Conservation (phyloP, 2,329 filamentous ascomycete species). For the Teratosphaeria pseudoeucalypti region DNA sequence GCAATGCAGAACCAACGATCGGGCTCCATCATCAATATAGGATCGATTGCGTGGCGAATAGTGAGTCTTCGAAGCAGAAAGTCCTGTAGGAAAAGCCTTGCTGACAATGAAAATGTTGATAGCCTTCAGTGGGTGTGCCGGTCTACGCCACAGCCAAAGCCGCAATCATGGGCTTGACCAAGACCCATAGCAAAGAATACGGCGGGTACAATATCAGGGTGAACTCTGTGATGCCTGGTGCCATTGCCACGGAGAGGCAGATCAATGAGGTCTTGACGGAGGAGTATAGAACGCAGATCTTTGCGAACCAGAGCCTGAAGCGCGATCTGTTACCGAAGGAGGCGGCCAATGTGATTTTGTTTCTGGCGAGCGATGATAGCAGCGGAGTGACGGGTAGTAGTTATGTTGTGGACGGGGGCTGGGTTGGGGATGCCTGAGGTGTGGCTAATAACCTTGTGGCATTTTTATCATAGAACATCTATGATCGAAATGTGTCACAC, state of each 20-base stretch:
- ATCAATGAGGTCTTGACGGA: constrained; percentile 22
- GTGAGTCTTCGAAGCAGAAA: neutral
- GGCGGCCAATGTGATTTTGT: constrained; percentile 21
- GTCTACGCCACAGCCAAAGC: constrained; percentile 21
- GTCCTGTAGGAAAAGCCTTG: neutral
- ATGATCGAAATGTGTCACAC: neutral
- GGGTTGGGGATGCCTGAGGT: constrained; percentile 13
- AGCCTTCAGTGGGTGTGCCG: constrained; percentile 15
- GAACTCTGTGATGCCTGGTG: constrained; percentile 22
- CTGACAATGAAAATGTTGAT: neutral
- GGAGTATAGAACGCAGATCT: constrained; percentile 18
- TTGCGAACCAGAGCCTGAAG: constrained; percentile 22
- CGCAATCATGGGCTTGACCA: constrained; percentile 19
- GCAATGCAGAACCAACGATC: constrained; percentile 47
- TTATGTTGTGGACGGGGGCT: constrained; percentile 25
- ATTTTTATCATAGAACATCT: neutral
- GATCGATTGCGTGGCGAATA: constrained; percentile 8
- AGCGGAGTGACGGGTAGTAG: constrained; percentile 22
- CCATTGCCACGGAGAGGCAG: constrained; percentile 23
- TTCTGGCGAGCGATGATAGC: constrained; percentile 22
- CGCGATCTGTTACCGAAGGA: constrained; percentile 20
- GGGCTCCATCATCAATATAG: constrained; percentile 52
- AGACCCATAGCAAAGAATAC: constrained; percentile 21
- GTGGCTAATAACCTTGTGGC: neutral
- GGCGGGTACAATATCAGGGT: constrained; percentile 17